Base-by-base conservation (phyloP, 2,329 filamentous ascomycete species). In the Diaporthe amygdali region DNA sequence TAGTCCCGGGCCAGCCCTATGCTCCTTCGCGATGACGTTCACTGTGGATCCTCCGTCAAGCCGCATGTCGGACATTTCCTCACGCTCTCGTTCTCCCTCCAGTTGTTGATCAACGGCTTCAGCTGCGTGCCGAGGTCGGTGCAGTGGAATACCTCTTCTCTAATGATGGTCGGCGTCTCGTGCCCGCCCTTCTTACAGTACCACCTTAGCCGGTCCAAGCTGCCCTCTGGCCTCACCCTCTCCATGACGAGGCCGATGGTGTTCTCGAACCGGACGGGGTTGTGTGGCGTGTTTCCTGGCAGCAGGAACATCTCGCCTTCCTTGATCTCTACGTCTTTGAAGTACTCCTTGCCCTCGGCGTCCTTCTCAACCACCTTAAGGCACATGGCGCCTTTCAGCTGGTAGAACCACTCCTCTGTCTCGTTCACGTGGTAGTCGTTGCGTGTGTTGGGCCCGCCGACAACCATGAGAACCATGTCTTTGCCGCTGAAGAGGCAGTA, bases 321-420 rank as follows among this genome's bases (percentile, higher is more conserved):
- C 63, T 71, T 68, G 70, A 74, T 74, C 44, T 70, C 55, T 15
- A 74, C 68, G 56, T 74, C 73, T 63, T 59, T 64, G 72, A 73
- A 73, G 20, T 27, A 46, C 32, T 63, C 72, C n/a, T 30, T 46
- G 8, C 71, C 71, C 2, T 34, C 44, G 6, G 69, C 55, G 52
- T 69, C 71, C 69, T 22, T 71, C 56, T 73, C 72, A 14, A 73
- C 72, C 27, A 73, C 70, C 70, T 66, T 74, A 44, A 71, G 68
- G 49, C 67, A 70, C 69, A 76, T 76, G 71, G 75, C 74, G 41
- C 75, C 75, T n/a, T 74, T 74, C 39, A 72, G 73, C 54, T 75
- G 74, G 68, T 75, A 75, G 74, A 75, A 75, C 74, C 73, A 75
- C 66, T 75, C 74, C 64, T 74, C 74, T n/a, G 74, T 75, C 66